Evolutionary conservation across 2,329 filamentous ascomycete genomes (phyloP).

Genomic region (Daldinia eschscholtzii): DNA sequence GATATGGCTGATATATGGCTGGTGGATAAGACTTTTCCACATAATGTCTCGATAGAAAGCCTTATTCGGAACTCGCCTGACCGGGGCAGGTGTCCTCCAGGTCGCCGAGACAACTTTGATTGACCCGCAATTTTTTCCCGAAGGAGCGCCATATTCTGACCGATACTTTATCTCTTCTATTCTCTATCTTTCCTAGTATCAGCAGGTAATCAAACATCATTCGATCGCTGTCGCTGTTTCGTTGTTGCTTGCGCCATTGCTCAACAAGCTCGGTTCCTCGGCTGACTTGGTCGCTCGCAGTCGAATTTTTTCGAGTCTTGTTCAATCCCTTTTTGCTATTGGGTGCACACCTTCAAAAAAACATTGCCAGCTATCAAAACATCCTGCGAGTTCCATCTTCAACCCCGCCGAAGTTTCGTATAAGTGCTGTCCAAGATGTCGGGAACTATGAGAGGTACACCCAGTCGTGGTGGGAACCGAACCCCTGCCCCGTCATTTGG

Average conservation of each 20-base stretch:
- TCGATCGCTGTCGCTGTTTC: slow-evolving; percentile 29
- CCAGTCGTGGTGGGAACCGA: slow-evolving; percentile 71
- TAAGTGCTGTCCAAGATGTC: slow-evolving; percentile 71
- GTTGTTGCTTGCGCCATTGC: slow-evolving; percentile 25
- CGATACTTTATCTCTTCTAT: slow-evolving; percentile 35
- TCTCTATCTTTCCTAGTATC: slow-evolving; percentile 22
- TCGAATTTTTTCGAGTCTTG: slow-evolving; percentile 17
- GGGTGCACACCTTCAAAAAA: slow-evolving; percentile 23
- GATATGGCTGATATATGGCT: not conserved
- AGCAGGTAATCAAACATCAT: slow-evolving; percentile 37
- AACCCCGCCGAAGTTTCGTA: slow-evolving; percentile 50
- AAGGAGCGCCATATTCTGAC: slow-evolving; percentile 39
- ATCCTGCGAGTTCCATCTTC: slow-evolving; percentile 21
- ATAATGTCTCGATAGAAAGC: not conserved
- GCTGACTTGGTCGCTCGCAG: slow-evolving; percentile 26
- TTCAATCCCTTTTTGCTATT: slow-evolving; percentile 16
- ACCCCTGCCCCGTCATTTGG: slow-evolving; percentile 64
- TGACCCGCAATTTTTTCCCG: slow-evolving; percentile 31
- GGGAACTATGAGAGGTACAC: slow-evolving; percentile 77
- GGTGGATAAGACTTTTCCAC: not conserved
- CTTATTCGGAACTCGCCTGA: slow-evolving; percentile 9
- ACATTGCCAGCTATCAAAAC: slow-evolving; percentile 15
- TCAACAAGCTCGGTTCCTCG: slow-evolving; percentile 15
- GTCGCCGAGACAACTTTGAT: slow-evolving; percentile 35
- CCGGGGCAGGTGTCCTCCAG: slow-evolving; percentile 18